These are phyloP conservation scores for Poa pratensis DNA, from an alignment of 176 grass and related monocot species.

Conservation along the genomic window DNA sequence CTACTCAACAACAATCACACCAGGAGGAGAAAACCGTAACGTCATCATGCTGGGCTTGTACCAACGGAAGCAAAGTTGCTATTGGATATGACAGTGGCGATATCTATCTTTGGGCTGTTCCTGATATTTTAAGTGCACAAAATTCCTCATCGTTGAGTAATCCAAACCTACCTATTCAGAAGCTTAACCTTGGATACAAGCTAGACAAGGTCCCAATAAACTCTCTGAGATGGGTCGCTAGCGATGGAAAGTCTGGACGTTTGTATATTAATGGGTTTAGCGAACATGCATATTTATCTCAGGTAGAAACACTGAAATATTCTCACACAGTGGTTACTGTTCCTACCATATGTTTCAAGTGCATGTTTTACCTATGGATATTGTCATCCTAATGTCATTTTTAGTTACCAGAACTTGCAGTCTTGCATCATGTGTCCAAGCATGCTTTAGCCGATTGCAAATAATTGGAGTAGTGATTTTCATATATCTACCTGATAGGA, in stretches of 20 bases:
- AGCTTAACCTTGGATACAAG: slow-evolving; percentile 93
- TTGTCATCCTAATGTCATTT: slow-evolving; percentile 23
- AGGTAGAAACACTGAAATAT: slow-evolving; percentile 55
- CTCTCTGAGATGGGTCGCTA: slow-evolving; percentile 66
- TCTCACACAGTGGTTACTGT: neutral
- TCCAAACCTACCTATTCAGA: slow-evolving; percentile 81
- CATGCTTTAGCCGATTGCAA: slow-evolving; percentile 17
- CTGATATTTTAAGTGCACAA: slow-evolving; percentile 52
- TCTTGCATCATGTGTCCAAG: slow-evolving; percentile 9
- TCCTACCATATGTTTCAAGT: slow-evolving; percentile 30
- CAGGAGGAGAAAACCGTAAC: slow-evolving; percentile 67
- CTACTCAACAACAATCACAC: slow-evolving; percentile 58
- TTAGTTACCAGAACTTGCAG: neutral
- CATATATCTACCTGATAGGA: slow-evolving; percentile 7
- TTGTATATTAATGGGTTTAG: slow-evolving; percentile 88
- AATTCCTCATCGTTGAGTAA: slow-evolving; percentile 41
- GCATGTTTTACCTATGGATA: slow-evolving; percentile 4
- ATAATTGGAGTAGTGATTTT: neutral
- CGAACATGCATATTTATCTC: slow-evolving; percentile 62
- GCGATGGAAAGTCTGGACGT: slow-evolving; percentile 63
- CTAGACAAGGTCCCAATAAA: slow-evolving; percentile 81
- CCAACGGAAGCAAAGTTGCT: slow-evolving; percentile 83
- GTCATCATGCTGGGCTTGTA: slow-evolving; percentile 81
- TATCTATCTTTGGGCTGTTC: slow-evolving; percentile 79
- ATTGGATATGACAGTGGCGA: slow-evolving; percentile 83